These are phyloP conservation scores for Pontederia crassipes DNA, from an alignment of 176 grass and related monocot genomes.

Conservation along the genomic window DNA sequence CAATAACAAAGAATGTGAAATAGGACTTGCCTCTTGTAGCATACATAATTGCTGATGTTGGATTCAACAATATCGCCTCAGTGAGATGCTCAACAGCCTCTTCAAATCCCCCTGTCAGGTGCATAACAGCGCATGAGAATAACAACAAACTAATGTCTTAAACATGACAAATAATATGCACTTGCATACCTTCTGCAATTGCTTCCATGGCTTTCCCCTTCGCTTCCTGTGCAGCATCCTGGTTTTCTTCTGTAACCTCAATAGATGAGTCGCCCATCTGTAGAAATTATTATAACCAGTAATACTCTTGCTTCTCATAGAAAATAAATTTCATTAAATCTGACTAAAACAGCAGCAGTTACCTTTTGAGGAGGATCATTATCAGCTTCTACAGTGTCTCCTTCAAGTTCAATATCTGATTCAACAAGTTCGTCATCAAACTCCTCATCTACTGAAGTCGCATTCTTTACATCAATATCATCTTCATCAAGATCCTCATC, in stretches of 20 bases:
- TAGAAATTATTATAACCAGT: neutral
- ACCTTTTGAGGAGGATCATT: constrained; percentile 88
- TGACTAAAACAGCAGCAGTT: neutral
- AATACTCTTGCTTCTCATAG: neutral
- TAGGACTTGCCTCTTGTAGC: constrained; percentile 56
- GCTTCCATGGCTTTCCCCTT: constrained; percentile 80
- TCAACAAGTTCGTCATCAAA: constrained; percentile 88
- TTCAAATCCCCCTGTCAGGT: constrained; percentile 55
- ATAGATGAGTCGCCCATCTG: constrained; percentile 81
- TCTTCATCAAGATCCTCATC: constrained; percentile 46
- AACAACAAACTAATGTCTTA: neutral
- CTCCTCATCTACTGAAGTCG: constrained; percentile 66
- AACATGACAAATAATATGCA: neutral
- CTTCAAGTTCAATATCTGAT: constrained; percentile 85
- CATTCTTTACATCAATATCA: constrained; percentile 30
- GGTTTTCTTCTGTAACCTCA: constrained; percentile 83
- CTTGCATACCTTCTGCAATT: constrained; percentile 61
- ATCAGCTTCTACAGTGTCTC: constrained; percentile 70
- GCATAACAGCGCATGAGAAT: neutral
- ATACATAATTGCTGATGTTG: constrained; percentile 94
- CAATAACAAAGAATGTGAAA: neutral
- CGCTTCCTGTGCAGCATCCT: constrained; percentile 75
- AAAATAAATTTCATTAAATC: neutral
- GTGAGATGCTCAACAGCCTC: constrained; percentile 90
- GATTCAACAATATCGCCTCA: constrained; percentile 69